Percentiles rank a stretch among this genome's conserved stretches.
Conservation (phyloP, 2,329 filamentous ascomycete species). For the Metarhizium sp. region DNA sequence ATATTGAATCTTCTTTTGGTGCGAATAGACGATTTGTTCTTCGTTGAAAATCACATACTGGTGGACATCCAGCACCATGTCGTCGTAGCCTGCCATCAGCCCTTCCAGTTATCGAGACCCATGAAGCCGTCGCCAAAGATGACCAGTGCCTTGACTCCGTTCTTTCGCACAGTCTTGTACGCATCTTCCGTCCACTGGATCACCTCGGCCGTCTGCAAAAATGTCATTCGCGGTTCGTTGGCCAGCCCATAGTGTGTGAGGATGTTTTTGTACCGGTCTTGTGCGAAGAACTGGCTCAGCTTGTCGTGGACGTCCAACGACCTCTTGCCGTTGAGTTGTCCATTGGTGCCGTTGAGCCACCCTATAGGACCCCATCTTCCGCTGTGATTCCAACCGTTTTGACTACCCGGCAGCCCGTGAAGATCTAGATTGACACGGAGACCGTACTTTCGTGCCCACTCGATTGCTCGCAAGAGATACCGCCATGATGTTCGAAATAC, state of each 20-base stretch:
- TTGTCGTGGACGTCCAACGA: constrained; percentile 81
- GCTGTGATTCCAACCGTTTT: constrained; percentile 98
- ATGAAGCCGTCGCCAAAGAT: constrained; percentile 95
- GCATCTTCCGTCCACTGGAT: constrained; percentile 72
- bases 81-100: constrained; percentile 59
- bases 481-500: constrained; percentile 82
- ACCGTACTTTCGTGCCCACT: constrained; percentile 88
- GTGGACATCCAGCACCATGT: constrained; percentile 88
- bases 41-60: constrained; percentile 98
- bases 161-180: constrained; percentile 61
- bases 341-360: constrained; percentile 89
- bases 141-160: constrained; percentile 63
- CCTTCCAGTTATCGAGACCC: constrained; percentile 83
- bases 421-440: constrained; percentile 88
- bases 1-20: constrained; percentile 76
- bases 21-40: constrained; percentile 71
- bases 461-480: constrained; percentile 84
- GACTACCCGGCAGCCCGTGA: constrained; percentile 83
- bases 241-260: constrained; percentile 87
- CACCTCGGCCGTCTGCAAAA: constrained; percentile 56
- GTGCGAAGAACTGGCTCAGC: constrained; percentile 85
- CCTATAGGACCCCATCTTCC: constrained; percentile 70
- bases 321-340: constrained; percentile 66
- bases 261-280: constrained; percentile 85
- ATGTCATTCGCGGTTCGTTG: constrained; percentile 88